A percentile compares a stretch with the other conserved stretches of the same genome.
Evolutionary conservation across 306 rosid species (phyloP).

Genomic region (Castanopsis chinensis): DNA sequence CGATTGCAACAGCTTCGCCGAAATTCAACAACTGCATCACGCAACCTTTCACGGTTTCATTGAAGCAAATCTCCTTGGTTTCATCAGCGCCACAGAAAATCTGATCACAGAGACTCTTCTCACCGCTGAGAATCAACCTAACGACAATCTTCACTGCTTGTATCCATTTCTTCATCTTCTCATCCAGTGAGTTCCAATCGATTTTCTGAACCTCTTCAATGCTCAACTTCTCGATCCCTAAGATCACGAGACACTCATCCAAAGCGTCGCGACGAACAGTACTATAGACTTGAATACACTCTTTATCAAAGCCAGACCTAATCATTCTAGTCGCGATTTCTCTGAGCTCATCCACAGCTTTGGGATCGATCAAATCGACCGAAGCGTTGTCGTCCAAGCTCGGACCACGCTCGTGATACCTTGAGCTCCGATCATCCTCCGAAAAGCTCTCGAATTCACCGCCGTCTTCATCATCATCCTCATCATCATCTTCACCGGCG

Average conservation of each 20-base stretch:
- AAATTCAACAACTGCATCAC: constrained; percentile 84
- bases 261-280: constrained; percentile 81
- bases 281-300: constrained; percentile 84
- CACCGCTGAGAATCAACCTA: constrained; percentile 61
- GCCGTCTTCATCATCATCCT: too few relatives aligned
- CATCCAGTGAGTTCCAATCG: constrained; percentile 77
- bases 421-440: constrained; percentile 44
- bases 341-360: constrained; percentile 64
- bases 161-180: constrained; percentile 96
- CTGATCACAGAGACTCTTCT: constrained; percentile 74
- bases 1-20: constrained; percentile 82
- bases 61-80: constrained; percentile 64
- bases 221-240: constrained; percentile 81
- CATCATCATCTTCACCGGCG: too few relatives aligned
- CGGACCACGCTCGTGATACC: constrained; percentile 76
- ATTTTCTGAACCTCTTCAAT: constrained; percentile 91
- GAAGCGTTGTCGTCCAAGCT: constrained; percentile 66
- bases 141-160: constrained; percentile 79
- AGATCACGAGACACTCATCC: constrained; percentile 70
- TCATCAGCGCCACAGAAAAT: constrained; percentile 61
- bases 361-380: constrained; percentile 68
- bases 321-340: constrained; percentile 86
- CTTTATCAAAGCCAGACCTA: constrained; percentile 80
- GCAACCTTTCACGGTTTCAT: constrained; percentile 80
- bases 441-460: constrained; percentile 51